phyloP scores from a whole-genome alignment of 2,329 filamentous ascomycete genomes.

The Fusarium clavum region DNA sequence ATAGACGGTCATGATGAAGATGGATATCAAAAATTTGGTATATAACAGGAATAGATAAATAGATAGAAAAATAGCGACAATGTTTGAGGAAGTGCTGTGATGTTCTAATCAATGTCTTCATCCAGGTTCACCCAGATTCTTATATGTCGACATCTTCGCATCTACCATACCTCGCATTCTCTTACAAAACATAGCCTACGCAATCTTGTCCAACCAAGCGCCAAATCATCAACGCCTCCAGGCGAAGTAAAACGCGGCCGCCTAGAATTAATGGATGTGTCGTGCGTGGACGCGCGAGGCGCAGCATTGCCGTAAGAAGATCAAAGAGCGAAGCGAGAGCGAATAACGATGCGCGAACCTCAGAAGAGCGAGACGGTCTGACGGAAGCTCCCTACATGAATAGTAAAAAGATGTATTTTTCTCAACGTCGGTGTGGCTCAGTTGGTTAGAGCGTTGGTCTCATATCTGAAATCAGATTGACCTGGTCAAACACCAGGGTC shows the following conservation, averaged over 20 bases:
- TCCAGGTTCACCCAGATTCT: slow-evolving; percentile 3
- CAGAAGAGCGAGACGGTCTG: neutral
- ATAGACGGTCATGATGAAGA: slow-evolving; percentile 29
- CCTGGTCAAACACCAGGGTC: slow-evolving; percentile 35
- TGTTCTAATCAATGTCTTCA: neutral
- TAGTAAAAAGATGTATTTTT: fast-evolving
- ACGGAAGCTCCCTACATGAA: fast-evolving
- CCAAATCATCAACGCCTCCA: neutral
- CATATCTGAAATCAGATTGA: slow-evolving; percentile 41
- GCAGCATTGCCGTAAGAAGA: neutral
- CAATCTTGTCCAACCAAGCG: slow-evolving; percentile 9
- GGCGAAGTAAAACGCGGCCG: slow-evolving; percentile 21
- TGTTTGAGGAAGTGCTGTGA: neutral
- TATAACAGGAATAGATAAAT: neutral
- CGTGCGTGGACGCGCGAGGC: slow-evolving; percentile 19
- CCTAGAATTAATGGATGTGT: slow-evolving; percentile 11
- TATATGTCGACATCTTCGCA: slow-evolving; percentile 30
- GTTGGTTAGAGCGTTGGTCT: slow-evolving; percentile 56
- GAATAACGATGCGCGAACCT: neutral
- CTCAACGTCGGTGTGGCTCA: slow-evolving; percentile 50
- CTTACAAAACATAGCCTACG: slow-evolving; percentile 14
- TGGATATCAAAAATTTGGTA: neutral
- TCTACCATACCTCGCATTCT: slow-evolving; percentile 23
- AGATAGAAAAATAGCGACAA: too few species aligned
- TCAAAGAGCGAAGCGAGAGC: neutral